A percentile compares a stretch with the other conserved stretches of the same genome.
Evolutionary conservation across 2,329 filamentous ascomycete species (phyloP).

Genomic region (Malbranchea zuffiana): DNA sequence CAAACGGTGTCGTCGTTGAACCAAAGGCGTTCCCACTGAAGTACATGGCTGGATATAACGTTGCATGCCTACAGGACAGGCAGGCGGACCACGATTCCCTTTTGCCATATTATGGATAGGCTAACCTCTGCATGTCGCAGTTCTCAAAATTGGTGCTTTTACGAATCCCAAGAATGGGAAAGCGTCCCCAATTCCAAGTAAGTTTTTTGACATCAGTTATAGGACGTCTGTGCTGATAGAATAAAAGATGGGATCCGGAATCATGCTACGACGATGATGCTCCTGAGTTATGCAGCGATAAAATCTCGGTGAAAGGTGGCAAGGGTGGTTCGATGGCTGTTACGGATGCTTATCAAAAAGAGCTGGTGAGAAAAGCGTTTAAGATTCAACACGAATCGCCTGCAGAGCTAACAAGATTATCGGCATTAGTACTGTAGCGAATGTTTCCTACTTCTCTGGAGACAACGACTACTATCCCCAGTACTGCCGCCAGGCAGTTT

Average conservation of each 20-base stretch:
- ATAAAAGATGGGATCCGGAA: slow-evolving; percentile 9
- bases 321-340: slow-evolving; percentile 10
- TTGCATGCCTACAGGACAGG: slow-evolving; percentile 15
- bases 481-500: slow-evolving; percentile 13
- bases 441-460: slow-evolving; percentile 16
- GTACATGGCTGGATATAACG: slow-evolving; percentile 14
- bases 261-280: slow-evolving; percentile 12
- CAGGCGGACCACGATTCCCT: slow-evolving; percentile 1
- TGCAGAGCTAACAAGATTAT: too few relatives aligned
- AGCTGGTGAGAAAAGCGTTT: slow-evolving; percentile 14
- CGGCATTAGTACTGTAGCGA: slow-evolving; percentile 17
- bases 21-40: slow-evolving; percentile 14
- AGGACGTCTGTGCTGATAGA: slow-evolving; percentile 5
- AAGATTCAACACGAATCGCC: too few relatives aligned
- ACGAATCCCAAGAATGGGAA: slow-evolving; percentile 16
- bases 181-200: slow-evolving; percentile 11
- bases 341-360: slow-evolving; percentile 13
- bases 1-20: slow-evolving; percentile 12
- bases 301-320: slow-evolving; percentile 1
- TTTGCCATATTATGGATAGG: not conserved
- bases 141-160: slow-evolving; percentile 15
- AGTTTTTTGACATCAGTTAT: slow-evolving; percentile 1
- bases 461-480: slow-evolving; percentile 14
- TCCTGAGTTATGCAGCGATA: slow-evolving; percentile 8
- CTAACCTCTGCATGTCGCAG: slow-evolving; percentile 12